Conservation (phyloP, 306 rosid genomes). For the Sicyos edulis region DNA sequence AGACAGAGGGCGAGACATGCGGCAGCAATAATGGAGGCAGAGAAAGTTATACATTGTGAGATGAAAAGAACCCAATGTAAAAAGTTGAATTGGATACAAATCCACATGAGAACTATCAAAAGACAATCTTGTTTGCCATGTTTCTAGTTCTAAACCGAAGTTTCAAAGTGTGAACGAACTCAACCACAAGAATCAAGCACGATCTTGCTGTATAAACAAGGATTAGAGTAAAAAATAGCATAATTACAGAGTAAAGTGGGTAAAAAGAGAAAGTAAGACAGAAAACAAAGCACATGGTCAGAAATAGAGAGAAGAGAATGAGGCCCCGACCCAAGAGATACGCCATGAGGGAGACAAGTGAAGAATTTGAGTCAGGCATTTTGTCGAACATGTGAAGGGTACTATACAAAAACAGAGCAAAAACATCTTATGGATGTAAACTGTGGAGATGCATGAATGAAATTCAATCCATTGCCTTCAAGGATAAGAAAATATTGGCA, state of each 20-base stretch:
- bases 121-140: background rate
- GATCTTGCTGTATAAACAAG: background rate
- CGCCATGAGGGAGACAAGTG: constrained; percentile 13
- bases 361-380: constrained; percentile 10
- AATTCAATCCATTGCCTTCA: background rate
- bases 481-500: background rate
- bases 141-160: background rate
- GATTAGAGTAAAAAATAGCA: background rate
- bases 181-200: background rate
- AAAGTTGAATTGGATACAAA: background rate
- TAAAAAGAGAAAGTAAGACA: background rate
- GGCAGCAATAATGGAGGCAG: background rate
- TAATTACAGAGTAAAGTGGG: background rate
- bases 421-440: background rate
- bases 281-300: constrained; percentile 16
- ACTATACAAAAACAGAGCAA: background rate
- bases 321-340: background rate
- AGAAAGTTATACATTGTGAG: background rate
- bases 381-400: constrained; percentile 21
- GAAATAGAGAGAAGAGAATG: background rate
- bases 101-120: too few relatives aligned
- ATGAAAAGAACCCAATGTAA: background rate
- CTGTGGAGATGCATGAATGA: constrained; percentile 1
- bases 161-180: background rate
- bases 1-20: constrained; percentile 15